Evolutionary conservation across 2,329 filamentous ascomycete genomes (phyloP), one percentile per base, ranked within the genome.

Genomic region (Elsinoe fawcettii): DNA sequence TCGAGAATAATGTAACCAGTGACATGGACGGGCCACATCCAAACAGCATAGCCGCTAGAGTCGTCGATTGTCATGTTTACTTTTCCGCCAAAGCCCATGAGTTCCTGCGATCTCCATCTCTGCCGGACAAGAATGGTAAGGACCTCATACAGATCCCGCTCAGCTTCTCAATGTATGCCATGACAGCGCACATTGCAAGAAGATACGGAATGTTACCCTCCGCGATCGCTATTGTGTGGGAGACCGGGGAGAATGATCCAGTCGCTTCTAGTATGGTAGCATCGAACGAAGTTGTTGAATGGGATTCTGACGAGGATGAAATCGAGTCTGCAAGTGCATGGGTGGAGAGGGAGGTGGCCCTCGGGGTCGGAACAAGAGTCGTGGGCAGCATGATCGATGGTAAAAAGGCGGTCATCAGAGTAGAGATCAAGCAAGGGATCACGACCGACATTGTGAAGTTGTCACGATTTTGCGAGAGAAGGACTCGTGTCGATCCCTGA

Each of bases 181-280:
- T 96, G 14, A 87, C 93, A 67, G 87, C 88, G 0, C 77, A 95
- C 7, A 85, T 89, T 0, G 86, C 85, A 0, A 84, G 81, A 62
- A 69, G 86, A n/a, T 89, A 95, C 65, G 76, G 73, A 1, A 63
- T 87, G 9, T 72, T 77, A 47, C 87, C 90, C 0, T 75, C 89
- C 61, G 73, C 73, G 41, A 73, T 92, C 60, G 79, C 77, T 39
- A 70, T 97, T 51, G 74, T 93, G 0, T 95, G 89, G 87, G 90
- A 96, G 73, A 96, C 90, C 7, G 88, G 89, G 18, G 91, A 96
- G 70, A 89, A 87, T 83, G 90, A 96, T 69, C 88, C 88, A 0
- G 84, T 90, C 0, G 62, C 64, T 80, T 60, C 81, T 83, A 63
- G 78, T 83, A 60, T 78, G 81, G 77, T 5, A 74, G 72, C 1